phyloP scores from a whole-genome alignment of 1,139 yeast species.

The Blastobotrys malaysiensis region DNA sequence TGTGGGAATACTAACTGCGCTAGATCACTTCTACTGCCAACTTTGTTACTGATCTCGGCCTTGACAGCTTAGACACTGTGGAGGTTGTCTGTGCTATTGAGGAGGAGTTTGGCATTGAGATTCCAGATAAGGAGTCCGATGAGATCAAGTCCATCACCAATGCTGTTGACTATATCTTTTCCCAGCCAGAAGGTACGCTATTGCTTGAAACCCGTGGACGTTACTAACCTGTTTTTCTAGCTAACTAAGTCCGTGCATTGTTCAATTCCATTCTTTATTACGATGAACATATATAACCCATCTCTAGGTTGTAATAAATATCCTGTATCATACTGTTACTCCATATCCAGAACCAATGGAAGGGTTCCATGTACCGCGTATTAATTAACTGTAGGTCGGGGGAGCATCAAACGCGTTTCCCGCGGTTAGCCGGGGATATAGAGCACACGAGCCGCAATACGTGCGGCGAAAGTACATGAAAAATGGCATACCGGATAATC shows the following conservation, averaged over 20 bases:
- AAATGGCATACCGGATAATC: no score
- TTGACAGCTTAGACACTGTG: constrained; percentile 83
- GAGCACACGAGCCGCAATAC: no score
- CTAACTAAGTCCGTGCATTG: constrained; percentile 7
- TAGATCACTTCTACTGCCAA: constrained; percentile 54
- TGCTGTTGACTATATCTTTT: constrained; percentile 67
- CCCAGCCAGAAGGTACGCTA: constrained; percentile 47
- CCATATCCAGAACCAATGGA: no score
- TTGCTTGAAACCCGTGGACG: not conserved
- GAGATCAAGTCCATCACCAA: constrained; percentile 77
- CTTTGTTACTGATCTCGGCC: constrained; percentile 70
- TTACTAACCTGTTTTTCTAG: constrained; percentile 6
- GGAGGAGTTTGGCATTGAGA: constrained; percentile 57
- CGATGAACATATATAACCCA: not conserved
- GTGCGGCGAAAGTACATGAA: no score
- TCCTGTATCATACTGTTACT: not conserved
- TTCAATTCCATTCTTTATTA: not conserved
- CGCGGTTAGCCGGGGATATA: no score
- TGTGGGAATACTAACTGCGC: not conserved
- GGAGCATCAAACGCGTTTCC: no score
- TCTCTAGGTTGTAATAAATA: not conserved
- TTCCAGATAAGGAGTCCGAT: constrained; percentile 76
- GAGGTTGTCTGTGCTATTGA: constrained; percentile 89
- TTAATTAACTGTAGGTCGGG: no score
- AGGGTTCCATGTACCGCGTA: no score